Evolutionary conservation across 2,329 filamentous ascomycete species (phyloP).

Genomic region (Teratosphaeria viscida): DNA sequence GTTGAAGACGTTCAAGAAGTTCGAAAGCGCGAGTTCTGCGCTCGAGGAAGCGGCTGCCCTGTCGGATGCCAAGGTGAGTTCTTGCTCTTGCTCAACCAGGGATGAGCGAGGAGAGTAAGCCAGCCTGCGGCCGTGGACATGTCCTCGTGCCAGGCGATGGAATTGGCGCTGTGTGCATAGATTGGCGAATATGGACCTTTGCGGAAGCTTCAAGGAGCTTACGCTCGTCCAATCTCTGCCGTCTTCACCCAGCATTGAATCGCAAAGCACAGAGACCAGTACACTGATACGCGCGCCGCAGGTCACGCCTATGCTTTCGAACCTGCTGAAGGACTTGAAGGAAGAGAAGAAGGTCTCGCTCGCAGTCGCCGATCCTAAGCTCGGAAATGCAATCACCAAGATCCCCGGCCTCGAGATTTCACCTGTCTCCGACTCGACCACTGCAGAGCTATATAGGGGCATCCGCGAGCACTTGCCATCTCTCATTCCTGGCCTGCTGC

Average conservation of each 20-base stretch:
- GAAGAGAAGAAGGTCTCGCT: conserved; percentile 95
- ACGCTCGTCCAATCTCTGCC: neutral
- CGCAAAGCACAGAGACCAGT: neutral
- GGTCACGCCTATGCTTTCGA: conserved; percentile 74
- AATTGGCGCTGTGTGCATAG: neutral
- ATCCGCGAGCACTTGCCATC: conserved; percentile 86
- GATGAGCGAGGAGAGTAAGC: neutral
- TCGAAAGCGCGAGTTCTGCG: conserved; percentile 82
- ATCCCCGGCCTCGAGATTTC: conserved; percentile 79
- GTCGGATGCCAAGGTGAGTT: conserved; percentile 66
- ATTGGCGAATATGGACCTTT: neutral
- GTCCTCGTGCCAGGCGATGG: neutral
- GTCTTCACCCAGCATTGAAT: neutral
- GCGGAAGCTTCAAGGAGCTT: neutral
- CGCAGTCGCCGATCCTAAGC: conserved; percentile 85
- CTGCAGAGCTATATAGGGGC: conserved; percentile 83
- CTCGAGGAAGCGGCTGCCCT: conserved; percentile 82
- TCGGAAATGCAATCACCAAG: conserved; percentile 84
- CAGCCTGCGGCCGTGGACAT: neutral
- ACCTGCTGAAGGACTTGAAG: conserved; percentile 79
- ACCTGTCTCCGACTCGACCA: conserved; percentile 69
- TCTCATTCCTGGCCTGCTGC: conserved; percentile 76
- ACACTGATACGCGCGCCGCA: conserved; percentile 5
- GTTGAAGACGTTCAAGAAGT: conserved; percentile 95
- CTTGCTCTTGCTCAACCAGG: neutral